Percentiles rank a stretch among this genome's conserved stretches.
Conservation (phyloP, 2,329 filamentous ascomycete species). For the Clonostachys byssicola region DNA sequence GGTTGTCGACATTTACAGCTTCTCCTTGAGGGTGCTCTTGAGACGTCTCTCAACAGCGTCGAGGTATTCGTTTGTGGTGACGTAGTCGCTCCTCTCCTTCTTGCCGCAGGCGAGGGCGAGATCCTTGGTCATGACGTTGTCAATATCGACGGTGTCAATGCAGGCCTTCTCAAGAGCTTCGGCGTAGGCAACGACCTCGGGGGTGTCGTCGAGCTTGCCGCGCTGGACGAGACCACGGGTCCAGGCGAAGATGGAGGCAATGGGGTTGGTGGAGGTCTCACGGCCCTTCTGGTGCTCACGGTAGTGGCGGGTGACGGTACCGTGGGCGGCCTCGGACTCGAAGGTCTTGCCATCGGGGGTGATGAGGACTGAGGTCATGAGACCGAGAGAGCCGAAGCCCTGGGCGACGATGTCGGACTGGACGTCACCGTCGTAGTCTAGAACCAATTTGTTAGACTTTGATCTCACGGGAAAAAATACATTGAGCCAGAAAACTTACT, state of each 20-base stretch:
- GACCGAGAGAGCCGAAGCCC: slow-evolving; percentile 93
- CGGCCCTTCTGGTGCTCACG: slow-evolving; percentile 98
- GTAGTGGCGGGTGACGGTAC: slow-evolving; percentile 97
- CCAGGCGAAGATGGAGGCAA: slow-evolving; percentile 99
- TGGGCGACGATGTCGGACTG: slow-evolving; percentile 98
- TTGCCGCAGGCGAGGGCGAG: slow-evolving; percentile 91
- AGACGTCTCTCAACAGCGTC: slow-evolving; percentile 87
- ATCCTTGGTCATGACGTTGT: slow-evolving; percentile 99
- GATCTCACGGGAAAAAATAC: background rate
- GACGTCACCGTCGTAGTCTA: slow-evolving; percentile 98
- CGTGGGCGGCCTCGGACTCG: slow-evolving; percentile 96
- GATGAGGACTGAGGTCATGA: slow-evolving; percentile 97
- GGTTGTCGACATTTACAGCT: slow-evolving; percentile 49
- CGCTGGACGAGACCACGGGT: slow-evolving; percentile 91
- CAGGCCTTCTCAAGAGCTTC: slow-evolving; percentile 91
- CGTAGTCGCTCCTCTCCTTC: slow-evolving; percentile 78
- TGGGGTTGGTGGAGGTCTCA: slow-evolving; percentile 97
- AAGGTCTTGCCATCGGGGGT: slow-evolving; percentile 96
- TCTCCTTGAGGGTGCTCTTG: slow-evolving; percentile 74
- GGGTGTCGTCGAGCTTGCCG: slow-evolving; percentile 88
- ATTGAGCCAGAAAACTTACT: slow-evolving; percentile 52
- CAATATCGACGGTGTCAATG: slow-evolving; percentile 87
- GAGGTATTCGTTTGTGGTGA: slow-evolving; percentile 89
- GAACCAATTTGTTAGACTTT: slow-evolving; percentile 4
- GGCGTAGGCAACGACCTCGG: slow-evolving; percentile 86